phyloP scores from a whole-genome alignment of 768 basidiomycete genomes.

The Suillus spraguei region DNA sequence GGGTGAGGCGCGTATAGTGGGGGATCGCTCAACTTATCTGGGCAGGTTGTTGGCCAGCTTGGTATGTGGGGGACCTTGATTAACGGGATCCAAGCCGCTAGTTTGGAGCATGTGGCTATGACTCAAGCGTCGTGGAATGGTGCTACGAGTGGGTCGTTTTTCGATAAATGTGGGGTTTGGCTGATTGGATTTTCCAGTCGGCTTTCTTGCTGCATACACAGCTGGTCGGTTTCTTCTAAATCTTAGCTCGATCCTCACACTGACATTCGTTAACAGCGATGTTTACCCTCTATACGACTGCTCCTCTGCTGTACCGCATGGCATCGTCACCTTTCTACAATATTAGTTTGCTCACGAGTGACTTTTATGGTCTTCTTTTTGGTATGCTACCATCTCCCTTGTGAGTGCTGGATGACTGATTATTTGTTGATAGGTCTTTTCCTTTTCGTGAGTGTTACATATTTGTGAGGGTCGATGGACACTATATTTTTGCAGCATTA shows the following conservation, averaged over 20 bases:
- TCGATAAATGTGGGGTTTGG: not conserved
- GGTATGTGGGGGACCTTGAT: slow-evolving; percentile 86
- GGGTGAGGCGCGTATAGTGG: slow-evolving; percentile 3
- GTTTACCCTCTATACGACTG: slow-evolving; percentile 84
- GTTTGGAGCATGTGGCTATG: slow-evolving; percentile 71
- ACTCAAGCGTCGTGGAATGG: slow-evolving; percentile 72
- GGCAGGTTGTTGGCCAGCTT: slow-evolving; percentile 77
- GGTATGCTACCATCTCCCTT: slow-evolving; percentile 33
- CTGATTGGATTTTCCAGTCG: slow-evolving; percentile 37
- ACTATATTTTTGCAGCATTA: slow-evolving; percentile 56
- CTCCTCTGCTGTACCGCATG: slow-evolving; percentile 83
- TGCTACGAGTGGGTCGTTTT: slow-evolving; percentile 58
- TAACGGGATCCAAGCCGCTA: slow-evolving; percentile 76
- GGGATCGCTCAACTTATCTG: not conserved
- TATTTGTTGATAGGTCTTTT: slow-evolving; percentile 42
- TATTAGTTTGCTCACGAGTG: slow-evolving; percentile 81
- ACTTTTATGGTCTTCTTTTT: slow-evolving; percentile 86
- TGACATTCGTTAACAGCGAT: slow-evolving; percentile 51
- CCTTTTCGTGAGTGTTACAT: slow-evolving; percentile 46
- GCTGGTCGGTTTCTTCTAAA: slow-evolving; percentile 29
- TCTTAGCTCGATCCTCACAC: not conserved
- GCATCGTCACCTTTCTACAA: slow-evolving; percentile 88
- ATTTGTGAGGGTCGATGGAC: not conserved
- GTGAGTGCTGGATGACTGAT: slow-evolving; percentile 15
- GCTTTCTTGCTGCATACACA: slow-evolving; percentile 55